phyloP scores from a whole-genome alignment of 345 rosid genomes.

The Mallotus nudiflorus region DNA sequence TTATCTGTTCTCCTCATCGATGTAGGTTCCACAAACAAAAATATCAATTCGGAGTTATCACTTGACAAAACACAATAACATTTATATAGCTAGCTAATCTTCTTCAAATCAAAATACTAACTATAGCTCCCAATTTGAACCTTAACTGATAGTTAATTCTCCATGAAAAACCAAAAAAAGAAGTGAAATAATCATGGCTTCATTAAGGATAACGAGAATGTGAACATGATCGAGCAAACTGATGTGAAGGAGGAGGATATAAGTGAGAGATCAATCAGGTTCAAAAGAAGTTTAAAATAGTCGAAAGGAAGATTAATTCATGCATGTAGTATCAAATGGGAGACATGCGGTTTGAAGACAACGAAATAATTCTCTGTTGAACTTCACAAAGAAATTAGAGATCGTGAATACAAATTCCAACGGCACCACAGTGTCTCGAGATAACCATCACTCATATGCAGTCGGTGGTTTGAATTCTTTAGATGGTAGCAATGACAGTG shows the following conservation, averaged over 20 bases:
- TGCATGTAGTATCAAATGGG: conserved; percentile 36
- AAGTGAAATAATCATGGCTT: conserved; percentile 54
- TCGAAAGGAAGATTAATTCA: conserved; percentile 21
- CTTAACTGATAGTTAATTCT: too few species aligned
- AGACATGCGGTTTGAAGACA: conserved; percentile 47
- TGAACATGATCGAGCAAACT: conserved; percentile 28
- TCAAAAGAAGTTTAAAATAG: conserved; percentile 12
- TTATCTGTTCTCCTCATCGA: too few species aligned
- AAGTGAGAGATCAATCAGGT: background rate
- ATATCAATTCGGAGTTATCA: too few species aligned
- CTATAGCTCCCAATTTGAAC: too few species aligned
- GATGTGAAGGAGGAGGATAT: background rate
- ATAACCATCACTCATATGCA: conserved; percentile 20
- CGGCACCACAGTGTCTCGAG: conserved; percentile 21
- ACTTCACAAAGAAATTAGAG: conserved; percentile 20
- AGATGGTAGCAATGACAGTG: conserved; percentile 38
- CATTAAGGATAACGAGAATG: conserved; percentile 47
- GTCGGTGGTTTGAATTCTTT: conserved; percentile 38
- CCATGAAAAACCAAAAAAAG: too few species aligned
- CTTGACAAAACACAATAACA: too few species aligned
- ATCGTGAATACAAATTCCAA: conserved; percentile 28
- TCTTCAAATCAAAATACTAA: too few species aligned
- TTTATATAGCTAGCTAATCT: too few species aligned
- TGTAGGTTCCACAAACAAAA: too few species aligned
- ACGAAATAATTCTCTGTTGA: conserved; percentile 33